phyloP scores from a whole-genome alignment of 768 basidiomycete genomes.

The Pleurotus tuber-regium region DNA sequence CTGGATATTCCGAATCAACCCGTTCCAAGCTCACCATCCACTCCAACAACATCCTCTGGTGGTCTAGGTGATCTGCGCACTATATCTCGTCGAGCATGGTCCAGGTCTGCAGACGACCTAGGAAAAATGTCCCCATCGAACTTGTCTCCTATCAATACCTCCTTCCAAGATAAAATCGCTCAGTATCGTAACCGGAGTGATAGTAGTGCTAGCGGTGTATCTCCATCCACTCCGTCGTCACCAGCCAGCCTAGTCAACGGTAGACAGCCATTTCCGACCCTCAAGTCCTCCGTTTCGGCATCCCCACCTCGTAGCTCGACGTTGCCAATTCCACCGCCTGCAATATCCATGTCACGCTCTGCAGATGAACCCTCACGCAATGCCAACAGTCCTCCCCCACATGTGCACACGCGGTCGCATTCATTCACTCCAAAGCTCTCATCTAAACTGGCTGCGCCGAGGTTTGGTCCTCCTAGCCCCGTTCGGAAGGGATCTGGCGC shows the following conservation, averaged over 20 bases:
- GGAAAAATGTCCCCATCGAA: slow-evolving; percentile 43
- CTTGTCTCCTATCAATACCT: slow-evolving; percentile 39
- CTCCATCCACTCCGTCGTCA: slow-evolving; percentile 34
- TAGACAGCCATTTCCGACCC: slow-evolving; percentile 42
- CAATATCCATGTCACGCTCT: slow-evolving; percentile 46
- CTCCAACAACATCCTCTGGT: slow-evolving; percentile 29
- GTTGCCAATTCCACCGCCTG: slow-evolving; percentile 34
- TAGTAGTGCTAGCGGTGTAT: slow-evolving; percentile 46
- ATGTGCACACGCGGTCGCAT: slow-evolving; percentile 63
- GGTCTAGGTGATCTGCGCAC: slow-evolving; percentile 65
- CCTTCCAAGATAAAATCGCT: slow-evolving; percentile 61
- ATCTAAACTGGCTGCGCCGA: slow-evolving; percentile 61
- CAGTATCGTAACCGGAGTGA: slow-evolving; percentile 64
- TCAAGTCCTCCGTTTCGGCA: slow-evolving; percentile 29
- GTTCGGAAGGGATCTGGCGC: slow-evolving; percentile 53
- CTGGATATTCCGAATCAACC: slow-evolving; percentile 38
- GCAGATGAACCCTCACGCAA: slow-evolving; percentile 28
- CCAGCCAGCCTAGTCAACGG: slow-evolving; percentile 29
- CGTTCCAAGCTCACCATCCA: slow-evolving; percentile 37
- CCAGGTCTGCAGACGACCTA: slow-evolving; percentile 77
- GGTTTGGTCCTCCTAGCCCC: slow-evolving; percentile 51
- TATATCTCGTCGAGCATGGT: slow-evolving; percentile 75
- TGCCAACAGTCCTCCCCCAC: slow-evolving; percentile 26
- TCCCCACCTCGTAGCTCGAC: slow-evolving; percentile 34
- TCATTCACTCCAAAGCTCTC: slow-evolving; percentile 71